Percentiles rank a stretch among this genome's conserved stretches.
phyloP scores from a whole-genome alignment of 208 protist genomes.

The Wallacemonas sp. region DNA sequence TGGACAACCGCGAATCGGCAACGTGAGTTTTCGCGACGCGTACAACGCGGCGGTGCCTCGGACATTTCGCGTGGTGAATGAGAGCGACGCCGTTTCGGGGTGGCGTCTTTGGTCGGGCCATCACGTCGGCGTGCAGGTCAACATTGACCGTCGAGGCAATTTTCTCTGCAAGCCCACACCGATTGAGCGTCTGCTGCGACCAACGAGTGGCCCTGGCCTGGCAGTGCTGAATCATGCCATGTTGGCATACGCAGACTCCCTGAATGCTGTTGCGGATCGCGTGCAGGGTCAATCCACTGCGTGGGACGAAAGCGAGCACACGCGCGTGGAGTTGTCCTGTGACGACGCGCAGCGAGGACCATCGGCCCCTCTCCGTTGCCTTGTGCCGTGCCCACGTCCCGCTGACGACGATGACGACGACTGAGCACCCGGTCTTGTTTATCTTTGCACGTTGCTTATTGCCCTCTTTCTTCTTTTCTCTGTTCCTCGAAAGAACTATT shows the following conservation, averaged over 20 bases:
- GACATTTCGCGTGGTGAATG: conserved; percentile 85
- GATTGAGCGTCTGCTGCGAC: conserved; percentile 72
- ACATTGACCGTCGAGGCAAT: conserved; percentile 76
- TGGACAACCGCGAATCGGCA: conserved; percentile 78
- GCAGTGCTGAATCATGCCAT: conserved; percentile 55
- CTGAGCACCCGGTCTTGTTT: not conserved
- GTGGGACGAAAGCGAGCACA: too few relatives aligned
- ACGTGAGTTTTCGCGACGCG: conserved; percentile 55
- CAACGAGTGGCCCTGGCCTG: conserved; percentile 41
- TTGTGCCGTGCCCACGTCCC: too few relatives aligned
- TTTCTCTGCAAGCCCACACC: conserved; percentile 79
- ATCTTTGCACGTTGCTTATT: too few relatives aligned
- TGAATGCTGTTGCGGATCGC: conserved; percentile 59
- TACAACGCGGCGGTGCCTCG: conserved; percentile 76
- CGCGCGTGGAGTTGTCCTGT: too few relatives aligned
- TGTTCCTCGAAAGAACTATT: not conserved
- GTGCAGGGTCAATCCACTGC: conserved; percentile 13
- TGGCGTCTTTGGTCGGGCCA: conserved; percentile 51
- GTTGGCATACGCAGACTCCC: conserved; percentile 49
- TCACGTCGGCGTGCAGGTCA: conserved; percentile 79
- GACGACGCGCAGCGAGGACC: too few relatives aligned
- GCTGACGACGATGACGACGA: too few relatives aligned
- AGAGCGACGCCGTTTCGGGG: conserved; percentile 76
- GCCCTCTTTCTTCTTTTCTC: not conserved
- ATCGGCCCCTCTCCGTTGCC: too few relatives aligned